Evolutionary conservation across 2,329 filamentous ascomycete species (phyloP).

Genomic region (Microascus cirrosus): DNA sequence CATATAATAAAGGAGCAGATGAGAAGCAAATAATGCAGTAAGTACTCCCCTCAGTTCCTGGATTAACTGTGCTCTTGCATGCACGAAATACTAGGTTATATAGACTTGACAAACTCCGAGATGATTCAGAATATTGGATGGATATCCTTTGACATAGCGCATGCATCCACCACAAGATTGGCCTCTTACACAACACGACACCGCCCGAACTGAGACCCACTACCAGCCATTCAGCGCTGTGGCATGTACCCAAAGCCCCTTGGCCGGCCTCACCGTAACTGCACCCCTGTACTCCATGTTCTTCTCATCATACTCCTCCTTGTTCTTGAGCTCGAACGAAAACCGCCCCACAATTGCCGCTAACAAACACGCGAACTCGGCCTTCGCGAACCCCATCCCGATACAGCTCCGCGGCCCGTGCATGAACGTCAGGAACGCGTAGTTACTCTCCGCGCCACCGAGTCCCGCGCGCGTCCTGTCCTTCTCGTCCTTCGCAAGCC

Average conservation of each 20-base stretch:
- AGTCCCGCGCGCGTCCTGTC: slow-evolving; percentile 47
- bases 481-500: slow-evolving; percentile 40
- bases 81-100: no score
- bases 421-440: slow-evolving; percentile 69
- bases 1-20: no score
- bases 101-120: no score
- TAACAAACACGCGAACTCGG: slow-evolving; percentile 76
- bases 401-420: slow-evolving; percentile 84
- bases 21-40: no score
- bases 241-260: slow-evolving; percentile 59
- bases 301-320: slow-evolving; percentile 53
- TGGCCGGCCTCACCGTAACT: slow-evolving; percentile 61
- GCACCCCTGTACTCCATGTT: slow-evolving; percentile 52
- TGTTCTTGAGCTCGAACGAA: slow-evolving; percentile 44
- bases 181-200: neutral
- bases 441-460: slow-evolving; percentile 21
- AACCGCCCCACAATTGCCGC: slow-evolving; percentile 70
- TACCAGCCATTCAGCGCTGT: slow-evolving; percentile 53
- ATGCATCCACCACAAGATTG: no score
- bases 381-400: slow-evolving; percentile 66
- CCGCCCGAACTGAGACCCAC: neutral
- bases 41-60: no score
- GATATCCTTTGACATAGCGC: no score
- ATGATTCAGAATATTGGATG: no score
- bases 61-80: no score